These are phyloP conservation scores for Histomonas meleagridis DNA, from an alignment of 208 protist species.

Conservation along the genomic window DNA sequence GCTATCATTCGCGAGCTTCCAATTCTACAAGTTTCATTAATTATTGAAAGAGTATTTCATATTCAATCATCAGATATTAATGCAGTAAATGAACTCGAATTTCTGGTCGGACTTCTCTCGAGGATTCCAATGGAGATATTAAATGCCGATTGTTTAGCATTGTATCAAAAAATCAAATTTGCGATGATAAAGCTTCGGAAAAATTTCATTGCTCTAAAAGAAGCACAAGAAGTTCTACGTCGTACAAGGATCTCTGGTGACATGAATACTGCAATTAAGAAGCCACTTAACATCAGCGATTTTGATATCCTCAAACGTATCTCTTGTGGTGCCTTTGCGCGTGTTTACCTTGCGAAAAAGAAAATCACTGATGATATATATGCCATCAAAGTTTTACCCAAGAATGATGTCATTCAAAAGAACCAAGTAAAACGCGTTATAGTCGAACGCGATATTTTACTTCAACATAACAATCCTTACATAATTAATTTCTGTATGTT, in stretches of 20 bases:
- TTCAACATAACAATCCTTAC: neutral
- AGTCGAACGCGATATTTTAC: neutral
- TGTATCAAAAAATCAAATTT: too few species aligned
- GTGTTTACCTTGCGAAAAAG: neutral
- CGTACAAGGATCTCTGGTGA: neutral
- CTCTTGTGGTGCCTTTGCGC: neutral
- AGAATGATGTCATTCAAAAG: neutral
- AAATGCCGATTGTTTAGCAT: too few species aligned
- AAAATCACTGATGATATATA: neutral
- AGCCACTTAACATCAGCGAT: too few species aligned
- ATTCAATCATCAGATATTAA: neutral
- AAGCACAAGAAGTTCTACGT: neutral
- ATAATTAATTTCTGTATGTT: constrained; percentile 7
- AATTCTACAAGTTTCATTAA: neutral
- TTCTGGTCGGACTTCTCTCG: too few species aligned
- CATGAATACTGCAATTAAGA: too few species aligned
- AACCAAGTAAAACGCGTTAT: neutral
- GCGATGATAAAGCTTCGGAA: too few species aligned
- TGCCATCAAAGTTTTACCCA: neutral
- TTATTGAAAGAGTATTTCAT: neutral
- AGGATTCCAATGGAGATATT: too few species aligned
- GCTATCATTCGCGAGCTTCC: neutral
- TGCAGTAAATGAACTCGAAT: neutral
- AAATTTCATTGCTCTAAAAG: too few species aligned
- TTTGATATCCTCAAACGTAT: neutral